Conservation (phyloP, 768 basidiomycete species). For the Psilocybe cubensis region DNA sequence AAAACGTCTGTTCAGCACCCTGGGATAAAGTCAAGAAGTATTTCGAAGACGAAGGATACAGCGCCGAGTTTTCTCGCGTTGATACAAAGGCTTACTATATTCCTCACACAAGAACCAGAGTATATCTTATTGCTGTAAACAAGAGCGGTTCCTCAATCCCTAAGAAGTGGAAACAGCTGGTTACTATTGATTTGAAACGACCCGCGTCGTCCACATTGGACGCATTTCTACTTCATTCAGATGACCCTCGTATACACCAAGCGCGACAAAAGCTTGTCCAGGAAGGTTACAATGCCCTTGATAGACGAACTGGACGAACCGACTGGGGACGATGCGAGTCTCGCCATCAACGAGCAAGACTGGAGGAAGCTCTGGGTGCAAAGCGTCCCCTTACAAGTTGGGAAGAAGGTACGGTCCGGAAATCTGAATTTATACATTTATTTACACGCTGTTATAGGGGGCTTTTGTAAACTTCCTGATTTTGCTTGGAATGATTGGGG, state of each 20-base stretch:
- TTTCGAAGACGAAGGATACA: slow-evolving; percentile 78
- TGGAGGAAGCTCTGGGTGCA: slow-evolving; percentile 81
- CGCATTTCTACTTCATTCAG: slow-evolving; percentile 87
- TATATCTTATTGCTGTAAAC: slow-evolving; percentile 83
- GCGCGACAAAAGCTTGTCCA: slow-evolving; percentile 84
- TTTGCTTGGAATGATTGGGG: slow-evolving; percentile 97
- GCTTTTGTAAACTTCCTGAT: slow-evolving; percentile 83
- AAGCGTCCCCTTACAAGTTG: slow-evolving; percentile 90
- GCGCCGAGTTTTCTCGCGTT: slow-evolving; percentile 67
- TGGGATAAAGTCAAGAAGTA: slow-evolving; percentile 79
- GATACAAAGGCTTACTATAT: slow-evolving; percentile 93
- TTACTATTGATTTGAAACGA: slow-evolving; percentile 68
- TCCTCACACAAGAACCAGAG: slow-evolving; percentile 92
- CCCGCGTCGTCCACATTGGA: slow-evolving; percentile 90
- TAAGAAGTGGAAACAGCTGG: slow-evolving; percentile 64
- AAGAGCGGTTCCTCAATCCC: slow-evolving; percentile 63
- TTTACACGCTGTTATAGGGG: slow-evolving; percentile 46
- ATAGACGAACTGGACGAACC: slow-evolving; percentile 71
- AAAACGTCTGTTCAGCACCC: slow-evolving; percentile 92
- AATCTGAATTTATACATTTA: neutral
- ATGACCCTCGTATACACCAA: slow-evolving; percentile 90
- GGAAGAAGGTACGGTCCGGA: slow-evolving; percentile 73
- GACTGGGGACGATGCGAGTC: slow-evolving; percentile 96
- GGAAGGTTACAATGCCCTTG: slow-evolving; percentile 64
- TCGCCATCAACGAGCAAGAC: slow-evolving; percentile 84